Base-by-base conservation (phyloP, 768 basidiomycete species). In the Lactarius sp. region DNA sequence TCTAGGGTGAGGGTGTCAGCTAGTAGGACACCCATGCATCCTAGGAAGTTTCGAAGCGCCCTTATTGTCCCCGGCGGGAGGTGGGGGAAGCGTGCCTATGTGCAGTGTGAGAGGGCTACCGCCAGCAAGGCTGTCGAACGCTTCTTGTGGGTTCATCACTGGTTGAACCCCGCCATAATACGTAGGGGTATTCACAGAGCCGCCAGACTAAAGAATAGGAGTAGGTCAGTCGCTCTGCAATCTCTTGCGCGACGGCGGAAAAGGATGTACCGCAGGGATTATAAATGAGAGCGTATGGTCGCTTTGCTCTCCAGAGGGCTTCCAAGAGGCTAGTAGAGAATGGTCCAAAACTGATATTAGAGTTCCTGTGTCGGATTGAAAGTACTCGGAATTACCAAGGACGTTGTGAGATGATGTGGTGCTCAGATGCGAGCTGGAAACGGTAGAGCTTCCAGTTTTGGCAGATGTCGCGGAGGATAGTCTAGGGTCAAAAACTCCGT, bases 1-100 rank as follows among this genome's bases (percentile, higher is more conserved):
- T 27, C 22, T 27, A 27, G 27, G 27, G 2, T 27, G 27, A 27
- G 82, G 27, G 27, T 27, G 27, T 27, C 27, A 27, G 27, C 27
- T 27, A 27, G 27, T 47, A 20, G 46, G 18, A 13, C 51, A 31
- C 51, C 51, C 51, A 52, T 4, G 51, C 51, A 52, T 52, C 51
- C 51, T 52, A 14, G 51, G 51, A 52, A 52, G 20, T 34, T 34
- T 52, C 27, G n/a, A 22, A 18, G 27, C 22, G 20, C 2, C 20
- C 13, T 31, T n/a, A 6, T 13, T 13, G 27, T 34, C 13, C 6
- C 46, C 46, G 10, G 27, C 20, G 4, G 51, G 31, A 13, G 51
- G 27, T 3, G 14, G 51, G 3, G 51, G 51, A 52, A 52, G 51
- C 5, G 27, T 31, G 51, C 51, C 51, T 6, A 52, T 34, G 3